A percentile compares a stretch with the other conserved stretches of the same genome.
These are phyloP conservation scores for Carex arenaria DNA, from an alignment of 202 grass and related monocot genomes.

Conservation along the genomic window DNA sequence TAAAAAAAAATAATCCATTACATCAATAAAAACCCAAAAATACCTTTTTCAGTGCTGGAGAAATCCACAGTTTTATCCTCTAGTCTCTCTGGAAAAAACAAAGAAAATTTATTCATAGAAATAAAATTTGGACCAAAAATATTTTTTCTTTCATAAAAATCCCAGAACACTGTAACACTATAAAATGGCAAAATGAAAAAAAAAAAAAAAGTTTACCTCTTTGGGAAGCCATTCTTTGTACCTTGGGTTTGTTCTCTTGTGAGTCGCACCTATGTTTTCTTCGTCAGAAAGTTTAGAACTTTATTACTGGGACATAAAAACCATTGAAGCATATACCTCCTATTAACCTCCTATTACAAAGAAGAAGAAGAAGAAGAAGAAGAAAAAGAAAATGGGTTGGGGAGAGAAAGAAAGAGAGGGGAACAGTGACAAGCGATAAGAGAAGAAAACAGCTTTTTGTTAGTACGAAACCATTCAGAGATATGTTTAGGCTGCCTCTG, in stretches of 20 bases:
- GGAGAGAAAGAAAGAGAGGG: not conserved
- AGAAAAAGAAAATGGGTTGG: slow-evolving; percentile 30
- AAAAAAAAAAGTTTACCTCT: slow-evolving; percentile 60
- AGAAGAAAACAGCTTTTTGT: slow-evolving; percentile 55
- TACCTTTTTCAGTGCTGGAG: slow-evolving; percentile 38
- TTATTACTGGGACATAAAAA: slow-evolving; percentile 14
- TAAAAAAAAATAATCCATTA: not conserved
- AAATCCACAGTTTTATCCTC: slow-evolving; percentile 30
- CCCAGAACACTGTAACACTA: not conserved
- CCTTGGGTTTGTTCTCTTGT: not conserved
- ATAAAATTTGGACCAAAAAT: not conserved
- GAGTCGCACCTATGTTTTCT: slow-evolving; percentile 31
- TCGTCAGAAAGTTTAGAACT: slow-evolving; percentile 23
- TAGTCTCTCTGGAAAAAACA: slow-evolving; percentile 38
- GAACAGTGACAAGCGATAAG: not conserved
- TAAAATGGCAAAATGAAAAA: slow-evolving; percentile 7
- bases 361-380: slow-evolving; percentile 23
- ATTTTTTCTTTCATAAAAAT: not conserved
- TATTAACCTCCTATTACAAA: slow-evolving; percentile 16
- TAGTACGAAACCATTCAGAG: not conserved
- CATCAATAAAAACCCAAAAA: not conserved
- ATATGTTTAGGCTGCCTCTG: slow-evolving; percentile 37
- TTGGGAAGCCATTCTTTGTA: slow-evolving; percentile 55
- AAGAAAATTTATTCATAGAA: not conserved
- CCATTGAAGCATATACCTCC: slow-evolving; percentile 12